Evolutionary conservation across 768 basidiomycete genomes (phyloP).

Genomic region (Xerocomus spinulosus): DNA sequence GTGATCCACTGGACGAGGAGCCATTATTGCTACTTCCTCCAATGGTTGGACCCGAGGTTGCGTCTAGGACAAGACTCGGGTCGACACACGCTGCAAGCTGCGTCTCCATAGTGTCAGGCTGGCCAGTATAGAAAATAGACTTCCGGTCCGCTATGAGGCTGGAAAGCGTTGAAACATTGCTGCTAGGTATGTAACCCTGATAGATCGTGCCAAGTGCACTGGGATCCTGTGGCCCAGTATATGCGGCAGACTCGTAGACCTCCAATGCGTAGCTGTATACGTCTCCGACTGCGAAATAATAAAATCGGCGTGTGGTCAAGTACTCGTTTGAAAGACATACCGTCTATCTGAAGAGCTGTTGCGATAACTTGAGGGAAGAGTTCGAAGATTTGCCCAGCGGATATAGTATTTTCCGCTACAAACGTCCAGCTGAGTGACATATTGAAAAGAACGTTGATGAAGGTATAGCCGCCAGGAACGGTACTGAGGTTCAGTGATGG

Average conservation of each 20-base stretch:
- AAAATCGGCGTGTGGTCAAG: conserved; percentile 19
- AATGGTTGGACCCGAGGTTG: conserved; percentile 38
- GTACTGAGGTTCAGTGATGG: conserved; percentile 20
- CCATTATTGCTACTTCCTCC: conserved; percentile 19
- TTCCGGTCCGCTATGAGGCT: conserved; percentile 55
- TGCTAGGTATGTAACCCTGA: conserved; percentile 61
- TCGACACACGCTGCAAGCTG: conserved; percentile 67
- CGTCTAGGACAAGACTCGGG: conserved; percentile 55
- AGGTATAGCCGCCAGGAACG: conserved; percentile 36
- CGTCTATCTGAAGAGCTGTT: conserved; percentile 39
- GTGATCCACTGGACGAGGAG: conserved; percentile 26
- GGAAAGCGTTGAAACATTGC: conserved; percentile 55
- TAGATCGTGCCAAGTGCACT: conserved; percentile 60
- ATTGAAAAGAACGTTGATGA: conserved; percentile 67
- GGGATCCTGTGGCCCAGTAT: conserved; percentile 45
- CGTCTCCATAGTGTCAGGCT: conserved; percentile 40
- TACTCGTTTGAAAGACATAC: conserved; percentile 28
- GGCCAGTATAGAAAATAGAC: conserved; percentile 62
- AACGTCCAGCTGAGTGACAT: conserved; percentile 61
- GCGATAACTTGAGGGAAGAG: conserved; percentile 54
- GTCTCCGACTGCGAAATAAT: conserved; percentile 30
- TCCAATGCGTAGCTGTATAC: conserved; percentile 56
- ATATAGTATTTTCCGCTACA: conserved; percentile 52
- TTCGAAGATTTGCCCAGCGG: conserved; percentile 74
- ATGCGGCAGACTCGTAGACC: conserved; percentile 62